phyloP scores from a whole-genome alignment of 2,329 filamentous ascomycete genomes.

The Exophiala sp. region DNA sequence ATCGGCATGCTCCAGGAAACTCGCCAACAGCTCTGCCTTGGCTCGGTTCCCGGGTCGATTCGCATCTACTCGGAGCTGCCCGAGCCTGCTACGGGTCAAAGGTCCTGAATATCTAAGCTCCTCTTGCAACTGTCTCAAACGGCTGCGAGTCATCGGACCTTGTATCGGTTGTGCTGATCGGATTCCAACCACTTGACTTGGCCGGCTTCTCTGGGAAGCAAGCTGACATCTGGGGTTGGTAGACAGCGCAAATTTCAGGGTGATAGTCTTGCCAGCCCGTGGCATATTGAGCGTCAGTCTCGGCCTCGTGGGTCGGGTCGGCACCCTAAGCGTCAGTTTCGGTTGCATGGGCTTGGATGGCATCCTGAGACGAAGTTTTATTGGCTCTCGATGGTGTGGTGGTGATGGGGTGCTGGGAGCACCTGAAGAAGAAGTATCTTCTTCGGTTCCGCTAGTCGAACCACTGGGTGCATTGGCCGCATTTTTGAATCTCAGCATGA shows the following conservation, averaged over 20 bases:
- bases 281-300: too few relatives aligned
- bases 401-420: too few relatives aligned
- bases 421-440: too few relatives aligned
- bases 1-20: neutral
- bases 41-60: neutral
- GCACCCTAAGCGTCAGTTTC: neutral
- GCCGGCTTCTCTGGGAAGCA: neutral
- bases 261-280: too few relatives aligned
- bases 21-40: neutral
- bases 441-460: too few relatives aligned
- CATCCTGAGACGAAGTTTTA: neutral
- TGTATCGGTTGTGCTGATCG: neutral
- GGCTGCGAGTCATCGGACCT: neutral
- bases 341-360: neutral
- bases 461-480: neutral
- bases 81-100: neutral
- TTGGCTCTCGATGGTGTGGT: neutral
- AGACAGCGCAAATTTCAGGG: too few relatives aligned
- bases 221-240: neutral
- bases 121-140: neutral
- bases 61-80: neutral
- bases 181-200: neutral
- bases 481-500: slow-evolving; percentile 2
- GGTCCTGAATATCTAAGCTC: neutral
- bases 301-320: neutral